These are phyloP conservation scores for Botrytis sinoallii DNA, from an alignment of 2,329 filamentous ascomycete genomes.

Conservation along the genomic window DNA sequence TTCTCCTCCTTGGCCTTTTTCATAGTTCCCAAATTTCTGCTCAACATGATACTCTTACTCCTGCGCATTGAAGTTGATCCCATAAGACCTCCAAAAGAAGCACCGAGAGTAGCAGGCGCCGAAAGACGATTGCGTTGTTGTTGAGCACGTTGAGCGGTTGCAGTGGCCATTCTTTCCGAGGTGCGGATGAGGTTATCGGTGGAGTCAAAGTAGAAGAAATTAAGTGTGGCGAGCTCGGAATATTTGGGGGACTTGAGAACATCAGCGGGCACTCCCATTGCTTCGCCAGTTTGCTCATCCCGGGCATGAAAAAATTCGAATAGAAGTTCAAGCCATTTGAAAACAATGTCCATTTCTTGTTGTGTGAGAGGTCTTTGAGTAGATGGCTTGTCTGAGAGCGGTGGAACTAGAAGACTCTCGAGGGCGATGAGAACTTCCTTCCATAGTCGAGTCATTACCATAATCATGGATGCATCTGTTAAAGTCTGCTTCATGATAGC, in stretches of 20 bases:
- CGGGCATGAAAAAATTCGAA: slow-evolving; percentile 94
- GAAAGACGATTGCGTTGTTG: slow-evolving; percentile 71
- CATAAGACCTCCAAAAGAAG: slow-evolving; percentile 56
- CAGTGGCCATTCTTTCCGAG: slow-evolving; percentile 93
- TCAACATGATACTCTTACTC: slow-evolving; percentile 85
- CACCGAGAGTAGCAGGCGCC: slow-evolving; percentile 57
- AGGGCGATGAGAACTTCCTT: slow-evolving; percentile 94
- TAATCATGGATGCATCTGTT: slow-evolving; percentile 93
- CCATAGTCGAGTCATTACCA: slow-evolving; percentile 97
- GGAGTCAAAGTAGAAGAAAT: slow-evolving; percentile 97
- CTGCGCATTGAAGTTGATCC: slow-evolving; percentile 65
- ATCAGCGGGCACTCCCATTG: slow-evolving; percentile 83
- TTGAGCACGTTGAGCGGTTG: slow-evolving; percentile 72
- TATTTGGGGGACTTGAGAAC: slow-evolving; percentile 97
- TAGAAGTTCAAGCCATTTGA: slow-evolving; percentile 86
- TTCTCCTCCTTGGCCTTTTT: slow-evolving; percentile 94
- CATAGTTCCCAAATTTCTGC: slow-evolving; percentile 93
- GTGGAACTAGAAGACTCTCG: slow-evolving; percentile 85
- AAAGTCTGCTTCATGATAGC: slow-evolving; percentile 97
- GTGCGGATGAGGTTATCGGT: slow-evolving; percentile 89
- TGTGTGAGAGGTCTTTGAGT: slow-evolving; percentile 78
- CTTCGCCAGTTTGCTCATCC: slow-evolving; percentile 78
- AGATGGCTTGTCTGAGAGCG: slow-evolving; percentile 90
- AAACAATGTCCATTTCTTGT: slow-evolving; percentile 90
- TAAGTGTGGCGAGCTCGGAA: slow-evolving; percentile 91